These are phyloP conservation scores for Diospyros kaki DNA, from an alignment of 148 eudicot genomes.

Conservation along the genomic window DNA sequence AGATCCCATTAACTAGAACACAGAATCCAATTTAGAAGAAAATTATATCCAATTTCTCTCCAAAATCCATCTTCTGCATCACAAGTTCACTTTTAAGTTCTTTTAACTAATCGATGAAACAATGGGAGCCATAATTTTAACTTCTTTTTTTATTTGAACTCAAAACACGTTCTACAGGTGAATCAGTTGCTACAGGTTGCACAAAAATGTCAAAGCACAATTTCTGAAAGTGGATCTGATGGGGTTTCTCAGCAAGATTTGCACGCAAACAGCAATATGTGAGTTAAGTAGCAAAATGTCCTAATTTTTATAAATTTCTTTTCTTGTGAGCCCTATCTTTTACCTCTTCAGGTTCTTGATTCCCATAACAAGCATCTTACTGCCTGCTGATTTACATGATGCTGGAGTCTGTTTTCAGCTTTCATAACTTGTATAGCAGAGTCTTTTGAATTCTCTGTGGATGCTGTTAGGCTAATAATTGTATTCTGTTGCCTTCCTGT, in stretches of 20 bases:
- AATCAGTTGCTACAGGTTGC: slow-evolving; percentile 88
- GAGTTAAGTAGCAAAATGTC: slow-evolving; percentile 23
- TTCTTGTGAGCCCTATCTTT: background rate
- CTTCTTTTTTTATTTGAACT: too few relatives aligned
- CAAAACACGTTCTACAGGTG: slow-evolving; percentile 48
- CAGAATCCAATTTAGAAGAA: too few relatives aligned
- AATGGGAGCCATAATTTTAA: too few relatives aligned
- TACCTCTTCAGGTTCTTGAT: slow-evolving; percentile 1
- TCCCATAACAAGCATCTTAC: background rate
- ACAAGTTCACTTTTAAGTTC: too few relatives aligned
- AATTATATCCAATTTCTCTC: too few relatives aligned
- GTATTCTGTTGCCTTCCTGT: background rate
- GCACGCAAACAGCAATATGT: slow-evolving; percentile 83
- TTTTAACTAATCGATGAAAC: too few relatives aligned
- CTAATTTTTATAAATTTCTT: too few relatives aligned
- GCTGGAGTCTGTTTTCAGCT: background rate
- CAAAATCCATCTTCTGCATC: too few relatives aligned
- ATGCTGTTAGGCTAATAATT: background rate
- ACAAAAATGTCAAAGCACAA: slow-evolving; percentile 85
- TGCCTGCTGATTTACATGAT: background rate
- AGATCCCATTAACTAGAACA: too few relatives aligned
- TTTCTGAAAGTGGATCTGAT: slow-evolving; percentile 73
- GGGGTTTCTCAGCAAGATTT: slow-evolving; percentile 75
- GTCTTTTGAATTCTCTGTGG: background rate
- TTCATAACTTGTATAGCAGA: background rate